Evolutionary conservation across 805 yeast genomes (phyloP).

Genomic region (Candida golubevii): DNA sequence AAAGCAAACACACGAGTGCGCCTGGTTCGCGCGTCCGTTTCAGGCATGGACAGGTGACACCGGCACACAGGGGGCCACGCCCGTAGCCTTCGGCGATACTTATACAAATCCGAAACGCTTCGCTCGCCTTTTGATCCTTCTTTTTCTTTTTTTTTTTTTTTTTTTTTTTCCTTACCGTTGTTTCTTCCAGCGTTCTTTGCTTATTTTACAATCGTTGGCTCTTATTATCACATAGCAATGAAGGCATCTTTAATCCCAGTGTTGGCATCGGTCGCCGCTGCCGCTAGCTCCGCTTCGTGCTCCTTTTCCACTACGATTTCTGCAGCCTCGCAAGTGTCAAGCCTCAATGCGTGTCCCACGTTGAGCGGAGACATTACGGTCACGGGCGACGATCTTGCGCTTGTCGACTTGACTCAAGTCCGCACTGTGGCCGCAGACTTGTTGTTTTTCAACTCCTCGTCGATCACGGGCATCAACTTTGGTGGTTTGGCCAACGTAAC

Average conservation of each 20-base stretch:
- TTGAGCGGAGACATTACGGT: slow-evolving; percentile 38
- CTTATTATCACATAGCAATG: background rate
- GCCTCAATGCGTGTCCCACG: slow-evolving; percentile 38
- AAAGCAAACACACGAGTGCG: too few species aligned
- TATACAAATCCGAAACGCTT: too few species aligned
- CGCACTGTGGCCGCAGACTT: slow-evolving; percentile 29
- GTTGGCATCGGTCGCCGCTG: slow-evolving; percentile 12
- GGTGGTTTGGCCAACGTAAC: slow-evolving; percentile 27
- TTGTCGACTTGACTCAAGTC: slow-evolving; percentile 28
- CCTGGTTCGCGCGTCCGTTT: too few species aligned
- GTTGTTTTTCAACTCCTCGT: slow-evolving; percentile 36
- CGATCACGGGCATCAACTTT: slow-evolving; percentile 31
- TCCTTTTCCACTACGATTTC: slow-evolving; percentile 38
- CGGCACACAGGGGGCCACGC: too few species aligned
- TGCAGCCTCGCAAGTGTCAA: slow-evolving; percentile 33
- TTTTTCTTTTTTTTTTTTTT: background rate
- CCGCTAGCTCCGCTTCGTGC: slow-evolving; percentile 23
- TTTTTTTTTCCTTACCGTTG: background rate
- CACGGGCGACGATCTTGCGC: slow-evolving; percentile 29
- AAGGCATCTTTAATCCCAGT: slow-evolving; percentile 5
- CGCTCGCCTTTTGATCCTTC: too few species aligned
- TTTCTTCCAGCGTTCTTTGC: too few species aligned
- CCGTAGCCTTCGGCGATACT: too few species aligned
- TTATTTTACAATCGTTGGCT: too few species aligned
- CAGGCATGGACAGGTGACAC: too few species aligned